These are phyloP conservation scores for Albifimbria verrucaria DNA, from an alignment of 2,329 filamentous ascomycete species.

Conservation along the genomic window DNA sequence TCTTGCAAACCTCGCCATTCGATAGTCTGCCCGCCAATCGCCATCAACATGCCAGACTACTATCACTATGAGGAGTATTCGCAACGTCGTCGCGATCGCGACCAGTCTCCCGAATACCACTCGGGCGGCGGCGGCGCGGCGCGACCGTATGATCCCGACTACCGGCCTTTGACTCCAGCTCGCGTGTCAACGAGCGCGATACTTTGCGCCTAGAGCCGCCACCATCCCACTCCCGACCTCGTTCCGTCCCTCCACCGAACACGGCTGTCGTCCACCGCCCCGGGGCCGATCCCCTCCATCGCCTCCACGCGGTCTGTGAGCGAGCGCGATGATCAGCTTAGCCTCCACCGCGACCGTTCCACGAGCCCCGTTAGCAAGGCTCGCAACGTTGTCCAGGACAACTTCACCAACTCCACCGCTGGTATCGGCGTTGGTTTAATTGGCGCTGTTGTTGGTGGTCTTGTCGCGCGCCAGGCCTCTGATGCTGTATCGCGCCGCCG, in stretches of 20 bases:
- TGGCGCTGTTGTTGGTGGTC: conserved; percentile 51
- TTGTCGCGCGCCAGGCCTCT: conserved; percentile 47
- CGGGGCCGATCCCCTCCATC: conserved; percentile 15
- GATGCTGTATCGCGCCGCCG: conserved; percentile 34
- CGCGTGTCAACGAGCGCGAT: conserved; percentile 24
- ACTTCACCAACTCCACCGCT: conserved; percentile 45
- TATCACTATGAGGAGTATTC: conserved; percentile 26
- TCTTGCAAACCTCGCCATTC: background rate
- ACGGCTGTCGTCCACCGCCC: conserved; percentile 22
- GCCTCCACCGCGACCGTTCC: conserved; percentile 8
- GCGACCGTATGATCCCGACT: conserved; percentile 5
- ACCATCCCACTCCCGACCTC: conserved; percentile 22
- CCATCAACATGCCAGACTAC: conserved; percentile 20
- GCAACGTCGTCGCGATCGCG: conserved; percentile 19
- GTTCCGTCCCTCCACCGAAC: conserved; percentile 28
- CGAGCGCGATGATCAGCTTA: conserved; percentile 13
- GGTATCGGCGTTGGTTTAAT: conserved; percentile 50
- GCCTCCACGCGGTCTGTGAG: conserved; percentile 21
- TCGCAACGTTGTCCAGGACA: conserved; percentile 38
- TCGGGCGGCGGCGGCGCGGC: conserved; percentile 26
- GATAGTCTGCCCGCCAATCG: no score
- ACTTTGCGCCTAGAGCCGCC: conserved; percentile 25
- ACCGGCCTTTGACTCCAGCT: conserved; percentile 13
- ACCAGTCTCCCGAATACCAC: conserved; percentile 29
- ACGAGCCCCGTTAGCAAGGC: conserved; percentile 36